Evolutionary conservation across 768 basidiomycete species (phyloP), one percentile per base, ranked within the genome.

Genomic region (Boletus sp.): DNA sequence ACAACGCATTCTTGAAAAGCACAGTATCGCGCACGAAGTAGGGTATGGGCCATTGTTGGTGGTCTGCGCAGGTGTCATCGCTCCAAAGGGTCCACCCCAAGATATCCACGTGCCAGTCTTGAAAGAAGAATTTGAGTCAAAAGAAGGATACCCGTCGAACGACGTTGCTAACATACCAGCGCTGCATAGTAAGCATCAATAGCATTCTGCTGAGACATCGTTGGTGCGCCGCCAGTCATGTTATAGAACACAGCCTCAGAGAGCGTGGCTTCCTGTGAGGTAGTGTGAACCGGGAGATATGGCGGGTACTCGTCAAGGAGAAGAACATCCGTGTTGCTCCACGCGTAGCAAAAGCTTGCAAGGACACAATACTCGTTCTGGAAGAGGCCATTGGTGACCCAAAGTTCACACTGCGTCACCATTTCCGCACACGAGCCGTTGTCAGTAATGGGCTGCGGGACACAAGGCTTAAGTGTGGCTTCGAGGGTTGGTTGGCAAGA

Each of bases 321-420:
- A 8, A 65, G 55, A 7, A 67, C 63, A 18, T 66, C 55, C 3
- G 65, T 65, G 52, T 53, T 54, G 36, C 57, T 65, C 63, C 61
- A 60, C 2, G 66, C 63, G 15, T 65, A 66, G 36, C 65, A 66
- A 47, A 68, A 59, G 45, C 66, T 66, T 5, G 60, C 66, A 33
- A 66, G 65, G 9, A 66, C 63, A 29, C 65, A 65, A 28, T 29
- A 57, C 24, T 62, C 66, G 54, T 67, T 68, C 46, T 65, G 66
- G 63, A 66, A 66, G 7, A 67, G 57, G 11, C 66, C 65, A 15
- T 44, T 17, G 8, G 60, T 53, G 2, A 65, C 65, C 60, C 63
- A 68, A 18, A 62, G 55, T 24, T 53, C 48, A 46, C 65, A 67
- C 28, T 67, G 64, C 0, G 0, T 7, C 12, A 54, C 51, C 54